Evolutionary conservation across 805 yeast genomes (phyloP), one percentile per base, ranked within the genome.

Genomic region (Metschnikowia corniflorae): DNA sequence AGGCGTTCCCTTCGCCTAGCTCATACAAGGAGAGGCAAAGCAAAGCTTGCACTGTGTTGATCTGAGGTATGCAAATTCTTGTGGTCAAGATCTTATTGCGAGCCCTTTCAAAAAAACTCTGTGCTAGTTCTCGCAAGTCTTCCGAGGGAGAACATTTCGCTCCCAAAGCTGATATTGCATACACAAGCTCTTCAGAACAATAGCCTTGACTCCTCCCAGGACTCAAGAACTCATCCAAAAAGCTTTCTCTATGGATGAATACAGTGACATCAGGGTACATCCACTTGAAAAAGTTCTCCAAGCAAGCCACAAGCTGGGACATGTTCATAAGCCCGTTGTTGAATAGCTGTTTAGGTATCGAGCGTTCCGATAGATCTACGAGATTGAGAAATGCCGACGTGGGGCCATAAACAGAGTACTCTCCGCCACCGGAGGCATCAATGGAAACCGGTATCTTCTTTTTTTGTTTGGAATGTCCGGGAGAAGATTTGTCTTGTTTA

Each of bases 101-200:
- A 7, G 53, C 42, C 6, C 37, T 46, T 10, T 48, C 53, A 21
- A 42, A 48, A 16, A 42, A 48, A 2, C 33, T 26, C 17, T 31
- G 43, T 2, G 53, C 43, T 21, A 46, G 36, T 5, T 19, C 23
- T 18, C 46, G 39, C 14, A 42, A 21, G 2, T 19, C 30, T 15
- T 27, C 42, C 3, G 37, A 25, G 15, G 29, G 34, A 13, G 48
- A 40, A 25, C 51, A 38, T 19, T 46, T 48, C 6, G 51, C 53
- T 15, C 53, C 53, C 9, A 48, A 29, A 3, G 53, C 53, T 6
- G 53, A 50, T 23, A 46, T 42, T n/a, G 53, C 44, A 37, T 45
- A 48, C 6, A 44, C 45, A 13, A 48, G 29, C 26, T 46, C 53
- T 22, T 46, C 47, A 3, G 51, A 46, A 27, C 51, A 48, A 30